A percentile compares a stretch with the other conserved stretches of the same genome.
phyloP scores from a whole-genome alignment of 768 basidiomycete genomes.

The Lentinus tigrinus region DNA sequence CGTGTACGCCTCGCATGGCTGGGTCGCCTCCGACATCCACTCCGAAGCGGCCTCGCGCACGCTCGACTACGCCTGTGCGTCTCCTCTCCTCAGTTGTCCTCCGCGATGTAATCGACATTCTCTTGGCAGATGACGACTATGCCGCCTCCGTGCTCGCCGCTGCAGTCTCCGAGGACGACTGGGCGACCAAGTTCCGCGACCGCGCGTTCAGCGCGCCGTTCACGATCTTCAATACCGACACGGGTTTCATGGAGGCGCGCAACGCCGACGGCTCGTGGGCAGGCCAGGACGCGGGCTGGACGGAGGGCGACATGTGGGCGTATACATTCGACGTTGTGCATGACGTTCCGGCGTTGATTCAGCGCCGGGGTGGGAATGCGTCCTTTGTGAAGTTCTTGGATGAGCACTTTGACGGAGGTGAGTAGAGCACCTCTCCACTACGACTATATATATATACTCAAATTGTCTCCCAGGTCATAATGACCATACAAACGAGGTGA shows the following conservation, averaged over 20 bases:
- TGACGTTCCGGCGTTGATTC: conserved; percentile 60
- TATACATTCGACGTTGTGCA: conserved; percentile 82
- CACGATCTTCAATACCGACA: conserved; percentile 63
- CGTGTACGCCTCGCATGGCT: conserved; percentile 65
- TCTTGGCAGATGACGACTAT: conserved; percentile 67
- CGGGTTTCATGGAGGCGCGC: conserved; percentile 82
- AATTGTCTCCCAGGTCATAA: conserved; percentile 55
- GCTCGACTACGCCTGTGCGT: conserved; percentile 70
- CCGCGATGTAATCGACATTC: neutral
- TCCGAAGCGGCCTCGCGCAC: conserved; percentile 80
- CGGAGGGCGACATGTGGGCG: conserved; percentile 78
- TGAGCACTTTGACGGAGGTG: conserved; percentile 48
- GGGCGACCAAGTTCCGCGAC: conserved; percentile 51
- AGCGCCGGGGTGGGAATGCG: conserved; percentile 61
- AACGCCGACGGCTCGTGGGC: conserved; percentile 71
- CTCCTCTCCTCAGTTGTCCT: neutral
- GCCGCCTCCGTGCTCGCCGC: conserved; percentile 64
- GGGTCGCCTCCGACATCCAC: conserved; percentile 78
- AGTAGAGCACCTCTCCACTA: conserved; percentile 9
- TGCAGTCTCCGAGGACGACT: conserved; percentile 47
- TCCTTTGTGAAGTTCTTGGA: conserved; percentile 69
- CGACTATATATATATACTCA: too few relatives aligned
- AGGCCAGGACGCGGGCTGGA: conserved; percentile 70
- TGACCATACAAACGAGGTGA: conserved; percentile 77
- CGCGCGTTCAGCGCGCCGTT: conserved; percentile 58